These are phyloP conservation scores for Trypanosoma platydactyli DNA, from an alignment of 208 protist genomes.

Conservation along the genomic window DNA sequence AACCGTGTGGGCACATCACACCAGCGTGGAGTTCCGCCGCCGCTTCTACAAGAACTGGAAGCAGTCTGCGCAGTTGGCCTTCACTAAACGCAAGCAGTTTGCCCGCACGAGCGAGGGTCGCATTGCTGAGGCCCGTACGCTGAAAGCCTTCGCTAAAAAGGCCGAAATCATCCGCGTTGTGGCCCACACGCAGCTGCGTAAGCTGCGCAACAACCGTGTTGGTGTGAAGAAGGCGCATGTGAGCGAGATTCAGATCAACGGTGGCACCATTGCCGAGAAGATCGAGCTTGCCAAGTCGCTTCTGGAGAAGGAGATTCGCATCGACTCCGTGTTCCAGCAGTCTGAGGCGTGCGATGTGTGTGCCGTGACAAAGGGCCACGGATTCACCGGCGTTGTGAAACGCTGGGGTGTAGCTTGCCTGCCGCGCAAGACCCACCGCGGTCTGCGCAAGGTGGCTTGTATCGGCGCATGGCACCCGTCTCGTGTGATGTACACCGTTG, in stretches of 20 bases:
- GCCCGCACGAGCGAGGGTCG: slow-evolving; percentile 84
- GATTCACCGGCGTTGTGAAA: slow-evolving; percentile 97
- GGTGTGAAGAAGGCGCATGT: slow-evolving; percentile 99
- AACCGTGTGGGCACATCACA: slow-evolving; percentile 98
- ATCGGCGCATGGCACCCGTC: slow-evolving; percentile 99
- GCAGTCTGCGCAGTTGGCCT: slow-evolving; percentile 97
- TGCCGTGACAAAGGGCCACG: slow-evolving; percentile 98
- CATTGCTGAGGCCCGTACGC: slow-evolving; percentile 80
- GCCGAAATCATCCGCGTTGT: slow-evolving; percentile 97
- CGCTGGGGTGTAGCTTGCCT: slow-evolving; percentile 97
- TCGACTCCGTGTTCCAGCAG: slow-evolving; percentile 95
- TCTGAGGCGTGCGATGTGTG: slow-evolving; percentile 97
- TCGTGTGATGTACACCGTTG: slow-evolving; percentile 96
- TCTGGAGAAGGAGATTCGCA: slow-evolving; percentile 97
- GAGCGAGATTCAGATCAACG: slow-evolving; percentile 99
- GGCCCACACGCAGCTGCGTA: slow-evolving; percentile 98
- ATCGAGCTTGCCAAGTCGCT: slow-evolving; percentile 93
- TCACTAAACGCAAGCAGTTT: slow-evolving; percentile 93
- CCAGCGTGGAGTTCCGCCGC: slow-evolving; percentile 94
- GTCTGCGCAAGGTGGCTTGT: slow-evolving; percentile 99
- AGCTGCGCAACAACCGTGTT: slow-evolving; percentile 97
- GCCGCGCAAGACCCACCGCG: slow-evolving; percentile 99
- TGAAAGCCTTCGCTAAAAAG: slow-evolving; percentile 96
- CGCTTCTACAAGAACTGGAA: slow-evolving; percentile 99
- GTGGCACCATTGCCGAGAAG: slow-evolving; percentile 96